phyloP scores from a whole-genome alignment of 306 rosid species.

The Quillaja saponaria region DNA sequence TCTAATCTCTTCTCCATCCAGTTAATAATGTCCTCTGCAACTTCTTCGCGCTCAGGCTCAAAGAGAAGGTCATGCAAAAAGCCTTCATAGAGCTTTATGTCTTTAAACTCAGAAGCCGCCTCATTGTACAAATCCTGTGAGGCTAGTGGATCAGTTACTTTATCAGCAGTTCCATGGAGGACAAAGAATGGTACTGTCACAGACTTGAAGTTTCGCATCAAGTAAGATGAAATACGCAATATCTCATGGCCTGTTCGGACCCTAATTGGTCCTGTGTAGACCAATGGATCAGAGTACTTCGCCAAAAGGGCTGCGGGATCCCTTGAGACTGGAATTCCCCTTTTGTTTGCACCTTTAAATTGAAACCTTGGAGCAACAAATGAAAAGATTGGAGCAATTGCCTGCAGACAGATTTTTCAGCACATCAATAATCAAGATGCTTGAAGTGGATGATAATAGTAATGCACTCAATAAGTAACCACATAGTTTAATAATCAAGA shows the following conservation, averaged over 20 bases:
- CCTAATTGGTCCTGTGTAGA: conserved; percentile 95
- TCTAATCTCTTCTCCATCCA: conserved; percentile 81
- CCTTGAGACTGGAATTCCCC: conserved; percentile 97
- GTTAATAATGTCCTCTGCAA: conserved; percentile 73
- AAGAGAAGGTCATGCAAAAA: conserved; percentile 90
- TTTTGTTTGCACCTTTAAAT: conserved; percentile 94
- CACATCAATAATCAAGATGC: background rate
- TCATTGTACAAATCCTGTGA: conserved; percentile 76
- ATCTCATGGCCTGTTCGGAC: conserved; percentile 97
- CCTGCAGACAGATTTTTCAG: conserved; percentile 44
- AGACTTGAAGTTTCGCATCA: conserved; percentile 64
- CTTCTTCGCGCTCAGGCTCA: conserved; percentile 90
- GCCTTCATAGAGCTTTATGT: conserved; percentile 90
- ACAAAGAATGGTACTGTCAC: conserved; percentile 93
- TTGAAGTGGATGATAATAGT: background rate
- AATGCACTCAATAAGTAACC: background rate
- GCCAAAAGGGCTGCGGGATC: conserved; percentile 93
- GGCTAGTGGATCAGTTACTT: conserved; percentile 92
- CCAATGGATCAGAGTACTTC: conserved; percentile 92
- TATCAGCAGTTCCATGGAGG: conserved; percentile 95
- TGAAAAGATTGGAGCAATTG: conserved; percentile 86
- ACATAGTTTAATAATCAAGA: too few relatives aligned
- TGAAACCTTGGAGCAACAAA: conserved; percentile 83
- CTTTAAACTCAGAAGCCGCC: conserved; percentile 79
- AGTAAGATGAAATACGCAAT: conserved; percentile 69